Conservation (phyloP, 1,284 basidiomycete species). For the Inonotus hispidus region DNA sequence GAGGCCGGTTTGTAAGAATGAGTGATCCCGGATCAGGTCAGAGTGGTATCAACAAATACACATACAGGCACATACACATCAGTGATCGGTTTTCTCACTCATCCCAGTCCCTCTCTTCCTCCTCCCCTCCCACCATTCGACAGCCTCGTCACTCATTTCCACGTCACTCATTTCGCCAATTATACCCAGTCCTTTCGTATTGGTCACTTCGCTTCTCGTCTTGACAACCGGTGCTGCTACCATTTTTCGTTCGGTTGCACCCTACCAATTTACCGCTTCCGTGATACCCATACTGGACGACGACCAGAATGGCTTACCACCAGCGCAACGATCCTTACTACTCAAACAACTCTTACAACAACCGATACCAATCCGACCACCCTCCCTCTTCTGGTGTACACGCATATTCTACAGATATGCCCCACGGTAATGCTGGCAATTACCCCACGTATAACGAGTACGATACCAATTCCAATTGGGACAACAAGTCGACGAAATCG, state of each 20-base stretch:
- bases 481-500: conserved; percentile 56
- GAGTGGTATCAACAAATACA: conserved; percentile 3
- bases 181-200: background rate
- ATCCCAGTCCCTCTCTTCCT: background rate
- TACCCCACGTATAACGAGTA: conserved; percentile 21
- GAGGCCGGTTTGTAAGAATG: too few relatives aligned
- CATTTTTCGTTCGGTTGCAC: conserved; percentile 34
- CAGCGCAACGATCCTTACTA: conserved; percentile 51
- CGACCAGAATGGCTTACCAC: conserved; percentile 48
- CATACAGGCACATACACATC: too few relatives aligned
- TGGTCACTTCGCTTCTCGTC: conserved; percentile 12
- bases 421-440: conserved; percentile 20
- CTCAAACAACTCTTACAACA: conserved; percentile 23
- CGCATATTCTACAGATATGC: conserved; percentile 17
- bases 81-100: background rate
- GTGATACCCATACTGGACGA: background rate
- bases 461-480: conserved; percentile 44
- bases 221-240: conserved; percentile 39
- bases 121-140: background rate
- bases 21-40: background rate
- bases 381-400: conserved; percentile 25
- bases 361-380: conserved; percentile 18
- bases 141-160: background rate
- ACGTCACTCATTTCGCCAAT: background rate
- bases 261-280: background rate